phyloP scores from a whole-genome alignment of 2,329 filamentous ascomycete species.

The Diaporthe citriasiana region DNA sequence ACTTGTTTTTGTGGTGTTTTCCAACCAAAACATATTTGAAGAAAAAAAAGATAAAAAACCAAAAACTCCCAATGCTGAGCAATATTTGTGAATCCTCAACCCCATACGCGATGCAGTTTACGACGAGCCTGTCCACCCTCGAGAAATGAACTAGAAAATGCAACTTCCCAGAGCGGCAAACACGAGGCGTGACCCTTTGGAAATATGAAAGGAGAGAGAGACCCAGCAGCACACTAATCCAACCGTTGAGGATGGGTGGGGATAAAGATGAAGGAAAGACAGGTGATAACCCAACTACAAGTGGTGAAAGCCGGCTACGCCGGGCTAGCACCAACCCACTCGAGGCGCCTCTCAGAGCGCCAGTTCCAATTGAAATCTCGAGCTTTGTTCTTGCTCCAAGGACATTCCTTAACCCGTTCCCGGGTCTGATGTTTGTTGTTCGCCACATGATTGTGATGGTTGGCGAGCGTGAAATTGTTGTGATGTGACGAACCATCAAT shows the following conservation, averaged over 20 bases:
- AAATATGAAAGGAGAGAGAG: slow-evolving; percentile 47
- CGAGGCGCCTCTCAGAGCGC: slow-evolving; percentile 75
- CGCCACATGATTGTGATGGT: slow-evolving; percentile 46
- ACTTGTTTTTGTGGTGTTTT: slow-evolving; percentile 49
- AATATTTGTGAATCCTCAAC: slow-evolving; percentile 41
- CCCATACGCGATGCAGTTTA: slow-evolving; percentile 42
- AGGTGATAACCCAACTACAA: slow-evolving; percentile 70
- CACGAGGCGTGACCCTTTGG: slow-evolving; percentile 44
- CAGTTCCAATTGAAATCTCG: slow-evolving; percentile 71
- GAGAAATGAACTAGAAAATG: slow-evolving; percentile 44
- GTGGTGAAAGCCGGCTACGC: slow-evolving; percentile 71
- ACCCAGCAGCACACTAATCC: slow-evolving; percentile 43
- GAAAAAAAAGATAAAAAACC: slow-evolving; percentile 48
- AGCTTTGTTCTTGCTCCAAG: slow-evolving; percentile 66
- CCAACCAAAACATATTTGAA: slow-evolving; percentile 50
- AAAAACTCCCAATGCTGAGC: slow-evolving; percentile 42
- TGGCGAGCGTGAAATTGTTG: slow-evolving; percentile 45
- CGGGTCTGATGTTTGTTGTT: slow-evolving; percentile 56
- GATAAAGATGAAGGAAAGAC: slow-evolving; percentile 41
- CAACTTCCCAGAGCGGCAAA: slow-evolving; percentile 44
- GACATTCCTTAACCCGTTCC: slow-evolving; percentile 67
- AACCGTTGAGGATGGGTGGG: slow-evolving; percentile 9
- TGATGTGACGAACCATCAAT: slow-evolving; percentile 52
- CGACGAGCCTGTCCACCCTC: slow-evolving; percentile 42
- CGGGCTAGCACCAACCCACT: slow-evolving; percentile 86